Percentiles rank a stretch among this genome's conserved stretches.
Conservation (phyloP, 495 filamentous ascomycete genomes). For the Thermothielavioides terrestris region DNA sequence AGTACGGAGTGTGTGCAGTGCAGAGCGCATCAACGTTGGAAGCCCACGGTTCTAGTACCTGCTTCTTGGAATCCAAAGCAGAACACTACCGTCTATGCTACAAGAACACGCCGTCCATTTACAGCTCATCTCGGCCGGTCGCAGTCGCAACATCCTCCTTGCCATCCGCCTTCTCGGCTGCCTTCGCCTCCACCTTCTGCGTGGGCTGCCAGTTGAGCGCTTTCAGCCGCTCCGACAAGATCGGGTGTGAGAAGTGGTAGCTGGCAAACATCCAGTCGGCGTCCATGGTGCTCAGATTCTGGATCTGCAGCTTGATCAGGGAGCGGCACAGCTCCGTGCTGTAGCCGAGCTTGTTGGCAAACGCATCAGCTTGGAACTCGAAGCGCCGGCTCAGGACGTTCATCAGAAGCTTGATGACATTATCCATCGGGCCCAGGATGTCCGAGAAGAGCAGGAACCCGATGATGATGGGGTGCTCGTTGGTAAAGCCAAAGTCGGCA, state of each 20-base stretch:
- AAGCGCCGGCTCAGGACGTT: constrained; percentile 89
- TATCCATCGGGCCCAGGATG: constrained; percentile 82
- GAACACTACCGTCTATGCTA: too few relatives aligned
- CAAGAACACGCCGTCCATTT: neutral
- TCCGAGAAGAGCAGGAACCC: constrained; percentile 96
- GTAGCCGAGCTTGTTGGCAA: constrained; percentile 79
- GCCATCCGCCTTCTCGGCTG: constrained; percentile 18
- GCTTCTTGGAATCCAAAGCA: too few relatives aligned
- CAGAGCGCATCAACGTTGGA: too few relatives aligned
- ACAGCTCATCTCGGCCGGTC: constrained; percentile 33
- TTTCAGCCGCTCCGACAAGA: constrained; percentile 83
- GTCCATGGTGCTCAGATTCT: constrained; percentile 97
- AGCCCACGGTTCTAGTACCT: too few relatives aligned
- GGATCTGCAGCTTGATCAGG: constrained; percentile 93
- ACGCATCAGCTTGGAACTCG: constrained; percentile 91
- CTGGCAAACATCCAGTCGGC: constrained; percentile 96
- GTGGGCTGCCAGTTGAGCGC: constrained; percentile 68
- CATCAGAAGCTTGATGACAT: constrained; percentile 85
- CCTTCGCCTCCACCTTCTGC: constrained; percentile 37
- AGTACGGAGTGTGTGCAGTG: too few relatives aligned
- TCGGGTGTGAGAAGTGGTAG: constrained; percentile 97
- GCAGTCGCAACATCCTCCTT: constrained; percentile 28
- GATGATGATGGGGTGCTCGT: constrained; percentile 82
- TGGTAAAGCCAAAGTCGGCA: constrained; percentile 79
- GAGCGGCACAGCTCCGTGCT: constrained; percentile 73